Conservation (phyloP, 331 rosid species). For the Cydonia oblonga region DNA sequence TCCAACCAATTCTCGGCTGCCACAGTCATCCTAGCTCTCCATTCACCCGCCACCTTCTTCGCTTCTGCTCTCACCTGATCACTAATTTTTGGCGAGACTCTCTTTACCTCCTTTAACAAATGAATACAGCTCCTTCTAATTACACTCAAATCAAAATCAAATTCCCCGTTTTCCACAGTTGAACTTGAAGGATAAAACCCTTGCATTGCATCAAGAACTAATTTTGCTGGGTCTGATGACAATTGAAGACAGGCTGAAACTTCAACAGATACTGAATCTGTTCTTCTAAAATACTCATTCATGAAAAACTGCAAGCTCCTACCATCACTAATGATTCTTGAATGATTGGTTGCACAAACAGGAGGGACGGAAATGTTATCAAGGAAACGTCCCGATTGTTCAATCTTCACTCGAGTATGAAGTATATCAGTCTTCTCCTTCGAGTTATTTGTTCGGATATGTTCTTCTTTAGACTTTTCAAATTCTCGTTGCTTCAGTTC, state of each 20-base stretch:
- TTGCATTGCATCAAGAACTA: conserved; percentile 37
- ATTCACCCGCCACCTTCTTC: conserved; percentile 19
- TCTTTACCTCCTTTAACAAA: conserved; percentile 23
- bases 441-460: not conserved
- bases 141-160: conserved; percentile 19
- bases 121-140: conserved; percentile 27
- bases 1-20: conserved; percentile 13
- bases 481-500: not conserved
- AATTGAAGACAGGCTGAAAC: conserved; percentile 12
- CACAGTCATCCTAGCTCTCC: conserved; percentile 20
- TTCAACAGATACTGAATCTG: conserved; percentile 2
- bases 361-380: not conserved
- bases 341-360: not conserved
- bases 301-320: conserved; percentile 8
- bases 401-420: not conserved
- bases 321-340: conserved; percentile 5
- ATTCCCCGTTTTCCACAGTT: not conserved
- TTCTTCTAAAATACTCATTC: conserved; percentile 4
- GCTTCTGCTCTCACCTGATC: conserved; percentile 25
- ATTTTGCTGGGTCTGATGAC: conserved; percentile 20
- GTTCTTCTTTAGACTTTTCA: not conserved
- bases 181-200: conserved; percentile 19
- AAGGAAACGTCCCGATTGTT: not conserved
- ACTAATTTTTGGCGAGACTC: conserved; percentile 12
- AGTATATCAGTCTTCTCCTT: conserved; percentile 8